Percentiles rank a stretch among this genome's conserved stretches.
These are phyloP conservation scores for Cichorium intybus DNA, from an alignment of 140 eudicot species.

Conservation along the genomic window DNA sequence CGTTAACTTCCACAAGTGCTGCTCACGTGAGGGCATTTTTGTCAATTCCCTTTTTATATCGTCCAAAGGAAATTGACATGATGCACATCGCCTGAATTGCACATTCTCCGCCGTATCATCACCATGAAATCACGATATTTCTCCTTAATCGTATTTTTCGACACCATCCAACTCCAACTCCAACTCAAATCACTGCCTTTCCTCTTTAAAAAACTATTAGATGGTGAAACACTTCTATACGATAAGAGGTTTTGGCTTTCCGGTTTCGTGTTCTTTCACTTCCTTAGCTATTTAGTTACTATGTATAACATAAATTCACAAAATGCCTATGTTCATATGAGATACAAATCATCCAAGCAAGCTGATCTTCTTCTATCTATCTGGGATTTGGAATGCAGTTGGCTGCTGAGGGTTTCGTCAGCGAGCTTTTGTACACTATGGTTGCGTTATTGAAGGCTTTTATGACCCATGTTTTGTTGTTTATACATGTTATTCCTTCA, in stretches of 20 bases:
- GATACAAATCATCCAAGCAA: conserved; percentile 67
- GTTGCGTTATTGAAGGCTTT: conserved; percentile 74
- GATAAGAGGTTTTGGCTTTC: conserved; percentile 57
- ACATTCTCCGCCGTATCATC: conserved; percentile 67
- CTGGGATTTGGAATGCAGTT: conserved; percentile 92
- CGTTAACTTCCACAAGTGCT: too few species aligned
- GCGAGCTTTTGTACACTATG: conserved; percentile 67
- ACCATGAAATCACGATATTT: conserved; percentile 61
- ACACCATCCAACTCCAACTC: conserved; percentile 82
- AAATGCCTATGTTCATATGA: conserved; percentile 70
- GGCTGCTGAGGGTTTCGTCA: conserved; percentile 82
- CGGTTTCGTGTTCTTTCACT: conserved; percentile 61
- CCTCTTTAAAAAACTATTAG: conserved; percentile 42
- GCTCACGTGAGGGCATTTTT: too few species aligned
- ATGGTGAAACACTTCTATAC: conserved; percentile 68
- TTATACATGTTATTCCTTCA: conserved; percentile 28
- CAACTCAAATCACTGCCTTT: conserved; percentile 63
- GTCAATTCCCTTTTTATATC: too few species aligned
- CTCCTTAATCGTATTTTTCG: conserved; percentile 74
- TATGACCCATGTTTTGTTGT: conserved; percentile 56
- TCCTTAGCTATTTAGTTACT: conserved; percentile 76
- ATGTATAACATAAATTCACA: conserved; percentile 69
- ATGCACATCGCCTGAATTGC: too few species aligned
- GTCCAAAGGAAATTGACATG: too few species aligned
- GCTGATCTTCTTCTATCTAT: conserved; percentile 75